Evolutionary conservation across 345 rosid genomes (phyloP).

Genomic region (Noccaea bulbosa): DNA sequence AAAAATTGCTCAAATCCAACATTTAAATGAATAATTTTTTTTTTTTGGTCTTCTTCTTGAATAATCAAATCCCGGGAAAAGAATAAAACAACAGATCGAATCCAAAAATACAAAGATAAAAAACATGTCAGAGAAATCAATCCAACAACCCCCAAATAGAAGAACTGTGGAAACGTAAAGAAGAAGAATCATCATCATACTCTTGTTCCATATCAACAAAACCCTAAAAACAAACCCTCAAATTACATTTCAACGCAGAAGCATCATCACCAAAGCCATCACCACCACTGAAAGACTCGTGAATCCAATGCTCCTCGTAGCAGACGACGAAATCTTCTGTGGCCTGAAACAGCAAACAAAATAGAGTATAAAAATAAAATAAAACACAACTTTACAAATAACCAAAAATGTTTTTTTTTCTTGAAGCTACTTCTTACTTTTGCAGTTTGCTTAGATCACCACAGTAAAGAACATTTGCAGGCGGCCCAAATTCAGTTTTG

Average conservation of each 20-base stretch:
- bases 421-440: conserved; percentile 56
- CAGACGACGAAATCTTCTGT: conserved; percentile 63
- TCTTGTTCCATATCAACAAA: conserved; percentile 42
- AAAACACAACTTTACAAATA: conserved; percentile 19
- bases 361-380: not conserved
- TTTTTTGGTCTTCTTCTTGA: conserved; percentile 18
- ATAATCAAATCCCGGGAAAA: conserved; percentile 28
- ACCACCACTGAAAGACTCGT: conserved; percentile 23
- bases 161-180: conserved; percentile 42
- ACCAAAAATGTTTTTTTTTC: not conserved
- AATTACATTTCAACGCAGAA: conserved; percentile 28
- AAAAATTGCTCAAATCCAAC: too few species aligned
- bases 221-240: conserved; percentile 36
- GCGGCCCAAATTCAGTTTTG: conserved; percentile 84
- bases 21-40: conserved; percentile 20
- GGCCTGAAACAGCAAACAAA: conserved; percentile 56
- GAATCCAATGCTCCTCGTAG: conserved; percentile 34
- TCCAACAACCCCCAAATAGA: conserved; percentile 35
- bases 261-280: conserved; percentile 38
- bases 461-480: conserved; percentile 87
- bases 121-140: conserved; percentile 37
- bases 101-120: conserved; percentile 10
- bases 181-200: conserved; percentile 25
- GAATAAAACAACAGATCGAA: conserved; percentile 39
- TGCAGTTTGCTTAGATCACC: conserved; percentile 77